Conservation (phyloP, 2,329 filamentous ascomycete genomes). For the Epichloe bromicola region DNA sequence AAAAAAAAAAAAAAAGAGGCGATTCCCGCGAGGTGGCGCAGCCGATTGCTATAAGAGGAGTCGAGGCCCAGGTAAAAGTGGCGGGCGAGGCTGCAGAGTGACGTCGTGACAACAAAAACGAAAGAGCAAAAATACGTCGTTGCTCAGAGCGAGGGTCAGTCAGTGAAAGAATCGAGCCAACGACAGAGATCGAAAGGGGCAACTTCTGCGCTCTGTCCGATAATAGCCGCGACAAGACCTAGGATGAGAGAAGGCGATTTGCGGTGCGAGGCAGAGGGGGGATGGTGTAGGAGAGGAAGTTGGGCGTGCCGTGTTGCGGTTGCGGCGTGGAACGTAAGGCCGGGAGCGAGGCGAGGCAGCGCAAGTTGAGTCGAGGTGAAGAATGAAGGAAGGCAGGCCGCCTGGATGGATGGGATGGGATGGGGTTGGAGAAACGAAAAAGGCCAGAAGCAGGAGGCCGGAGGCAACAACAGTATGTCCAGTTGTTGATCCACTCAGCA, state of each 20-base stretch:
- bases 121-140: background rate
- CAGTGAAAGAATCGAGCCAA: background rate
- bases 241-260: constrained; percentile 1
- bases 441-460: background rate
- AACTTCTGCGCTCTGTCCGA: background rate
- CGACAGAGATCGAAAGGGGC: background rate
- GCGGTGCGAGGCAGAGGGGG: constrained; percentile 1
- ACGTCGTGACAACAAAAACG: background rate
- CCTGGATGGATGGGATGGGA: no score
- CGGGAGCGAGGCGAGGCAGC: constrained; percentile 2
- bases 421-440: no score
- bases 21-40: background rate
- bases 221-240: background rate
- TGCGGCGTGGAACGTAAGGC: constrained; percentile 5
- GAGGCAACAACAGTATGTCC: background rate
- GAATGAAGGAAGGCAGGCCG: background rate
- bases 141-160: background rate
- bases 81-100: background rate
- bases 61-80: background rate
- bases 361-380: background rate
- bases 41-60: background rate
- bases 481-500: background rate
- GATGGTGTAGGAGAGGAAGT: constrained; percentile 10
- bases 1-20: background rate
- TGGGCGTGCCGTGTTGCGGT: constrained; percentile 5